Evolutionary conservation across 116 monocot species (phyloP).

Genomic region (Iris pallida): DNA sequence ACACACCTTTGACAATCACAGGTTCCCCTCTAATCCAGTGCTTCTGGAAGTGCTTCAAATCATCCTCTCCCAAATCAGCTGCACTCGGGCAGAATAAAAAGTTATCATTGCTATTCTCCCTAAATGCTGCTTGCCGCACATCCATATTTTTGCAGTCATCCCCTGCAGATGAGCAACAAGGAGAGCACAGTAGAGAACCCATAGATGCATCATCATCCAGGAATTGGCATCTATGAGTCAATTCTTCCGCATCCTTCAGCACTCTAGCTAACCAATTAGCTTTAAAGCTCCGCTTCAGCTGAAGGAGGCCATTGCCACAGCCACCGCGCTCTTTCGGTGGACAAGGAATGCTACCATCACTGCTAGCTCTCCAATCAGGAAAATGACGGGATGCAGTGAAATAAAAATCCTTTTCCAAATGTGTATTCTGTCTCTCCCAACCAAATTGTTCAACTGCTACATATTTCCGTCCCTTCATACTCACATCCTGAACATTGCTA

Average conservation of each 20-base stretch:
- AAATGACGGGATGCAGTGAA: slow-evolving; percentile 1
- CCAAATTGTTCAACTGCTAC: slow-evolving; percentile 6
- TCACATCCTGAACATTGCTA: neutral
- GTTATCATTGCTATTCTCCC: slow-evolving; percentile 30
- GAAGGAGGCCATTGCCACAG: slow-evolving; percentile 28
- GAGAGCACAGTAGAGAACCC: slow-evolving; percentile 17
- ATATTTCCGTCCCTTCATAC: neutral
- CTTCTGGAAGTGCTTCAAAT: slow-evolving; percentile 40
- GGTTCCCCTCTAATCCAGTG: slow-evolving; percentile 62
- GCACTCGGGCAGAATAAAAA: slow-evolving; percentile 47
- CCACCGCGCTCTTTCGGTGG: slow-evolving; percentile 34
- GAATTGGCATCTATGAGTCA: slow-evolving; percentile 16
- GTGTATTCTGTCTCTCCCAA: slow-evolving; percentile 20
- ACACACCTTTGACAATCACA: slow-evolving; percentile 45
- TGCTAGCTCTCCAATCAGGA: slow-evolving; percentile 28
- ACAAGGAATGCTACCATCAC: slow-evolving; percentile 33
- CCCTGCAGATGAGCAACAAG: slow-evolving; percentile 4
- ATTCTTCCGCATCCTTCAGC: slow-evolving; percentile 25
- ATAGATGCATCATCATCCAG: slow-evolving; percentile 8
- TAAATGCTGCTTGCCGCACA: slow-evolving; percentile 27
- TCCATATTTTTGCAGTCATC: slow-evolving; percentile 3
- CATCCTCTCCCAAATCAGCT: slow-evolving; percentile 24
- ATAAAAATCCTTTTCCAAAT: neutral
- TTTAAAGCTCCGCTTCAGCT: slow-evolving; percentile 31
- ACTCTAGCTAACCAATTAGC: slow-evolving; percentile 29